Percentiles rank a stretch among this genome's conserved stretches.
phyloP scores from a whole-genome alignment of 768 basidiomycete species.

The Tulasnella sp. region DNA sequence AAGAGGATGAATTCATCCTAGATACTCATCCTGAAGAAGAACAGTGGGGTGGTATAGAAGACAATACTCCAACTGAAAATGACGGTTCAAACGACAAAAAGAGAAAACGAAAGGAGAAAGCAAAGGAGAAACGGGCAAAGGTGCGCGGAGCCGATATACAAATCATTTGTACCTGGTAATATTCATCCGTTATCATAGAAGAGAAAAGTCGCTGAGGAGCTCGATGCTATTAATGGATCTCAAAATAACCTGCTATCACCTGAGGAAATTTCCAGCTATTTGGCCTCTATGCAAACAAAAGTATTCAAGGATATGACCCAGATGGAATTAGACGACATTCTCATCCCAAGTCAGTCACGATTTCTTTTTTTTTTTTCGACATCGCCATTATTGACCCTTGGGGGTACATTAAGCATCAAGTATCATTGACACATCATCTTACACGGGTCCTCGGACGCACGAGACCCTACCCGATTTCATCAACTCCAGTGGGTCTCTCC shows the following conservation, averaged over 20 bases:
- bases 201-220: conserved; percentile 31
- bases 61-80: conserved; percentile 19
- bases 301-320: conserved; percentile 53
- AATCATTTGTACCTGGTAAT: too few relatives aligned
- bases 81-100: conserved; percentile 35
- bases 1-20: conserved; percentile 28
- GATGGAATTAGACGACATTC: conserved; percentile 68
- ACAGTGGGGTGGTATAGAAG: conserved; percentile 18
- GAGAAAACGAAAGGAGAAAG: conserved; percentile 58
- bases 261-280: conserved; percentile 43
- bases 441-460: conserved; percentile 58
- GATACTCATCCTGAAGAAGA: conserved; percentile 30
- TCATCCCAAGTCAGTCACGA: conserved; percentile 52
- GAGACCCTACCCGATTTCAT: conserved; percentile 67
- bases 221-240: conserved; percentile 23
- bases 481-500: conserved; percentile 42
- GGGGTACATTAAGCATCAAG: conserved; percentile 6
- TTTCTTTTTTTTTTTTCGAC: too few relatives aligned
- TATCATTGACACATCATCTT: conserved; percentile 65
- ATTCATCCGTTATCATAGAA: too few relatives aligned
- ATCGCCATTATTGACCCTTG: too few relatives aligned
- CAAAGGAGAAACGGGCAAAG: conserved; percentile 62
- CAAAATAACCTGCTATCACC: conserved; percentile 49
- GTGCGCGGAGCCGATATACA: conserved; percentile 24
- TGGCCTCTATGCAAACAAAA: conserved; percentile 54